A percentile compares a stretch with the other conserved stretches of the same genome.
Evolutionary conservation across 2,329 filamentous ascomycete genomes (phyloP).

Genomic region (Atkinsonella hypoxylon): DNA sequence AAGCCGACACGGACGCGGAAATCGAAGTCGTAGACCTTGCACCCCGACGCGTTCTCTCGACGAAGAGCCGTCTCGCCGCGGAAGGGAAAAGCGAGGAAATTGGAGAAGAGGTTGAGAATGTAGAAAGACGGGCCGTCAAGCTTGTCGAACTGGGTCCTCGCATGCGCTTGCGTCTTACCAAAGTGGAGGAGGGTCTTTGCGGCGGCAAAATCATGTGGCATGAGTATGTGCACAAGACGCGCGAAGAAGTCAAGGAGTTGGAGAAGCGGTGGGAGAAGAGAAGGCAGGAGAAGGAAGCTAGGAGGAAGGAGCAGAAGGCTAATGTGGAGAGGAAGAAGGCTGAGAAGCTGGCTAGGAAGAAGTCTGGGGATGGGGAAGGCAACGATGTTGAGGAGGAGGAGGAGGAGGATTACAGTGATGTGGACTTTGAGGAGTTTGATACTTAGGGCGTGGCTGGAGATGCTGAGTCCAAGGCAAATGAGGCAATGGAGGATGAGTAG

Average conservation of each 20-base stretch:
- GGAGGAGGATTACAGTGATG: conserved; percentile 31
- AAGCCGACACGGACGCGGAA: conserved; percentile 88
- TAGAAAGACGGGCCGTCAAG: conserved; percentile 82
- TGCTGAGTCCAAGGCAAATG: conserved; percentile 36
- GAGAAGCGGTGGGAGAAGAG: conserved; percentile 75
- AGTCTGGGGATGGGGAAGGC: conserved; percentile 20
- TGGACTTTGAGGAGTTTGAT: conserved; percentile 38
- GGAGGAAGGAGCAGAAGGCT: conserved; percentile 72
- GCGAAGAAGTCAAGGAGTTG: conserved; percentile 62
- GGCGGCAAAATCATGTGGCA: conserved; percentile 94
- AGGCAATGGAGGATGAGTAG: conserved; percentile 38
- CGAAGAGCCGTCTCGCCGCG: conserved; percentile 32
- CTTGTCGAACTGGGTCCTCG: conserved; percentile 85
- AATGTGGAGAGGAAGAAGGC: conserved; percentile 79
- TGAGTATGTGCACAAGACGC: conserved; percentile 79
- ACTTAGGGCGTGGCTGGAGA: conserved; percentile 38
- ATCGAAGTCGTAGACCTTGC: conserved; percentile 68
- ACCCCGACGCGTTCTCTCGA: conserved; percentile 49
- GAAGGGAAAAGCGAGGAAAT: conserved; percentile 29
- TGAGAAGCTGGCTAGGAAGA: conserved; percentile 28
- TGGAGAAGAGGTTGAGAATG: conserved; percentile 38
- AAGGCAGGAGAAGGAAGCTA: conserved; percentile 67
- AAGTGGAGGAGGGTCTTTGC: conserved; percentile 91
- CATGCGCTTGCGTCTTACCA: conserved; percentile 78
- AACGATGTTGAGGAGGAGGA: conserved; percentile 28